These are phyloP conservation scores for Clarireedia homoeocarpa DNA, from an alignment of 2,329 filamentous ascomycete genomes.

Conservation along the genomic window DNA sequence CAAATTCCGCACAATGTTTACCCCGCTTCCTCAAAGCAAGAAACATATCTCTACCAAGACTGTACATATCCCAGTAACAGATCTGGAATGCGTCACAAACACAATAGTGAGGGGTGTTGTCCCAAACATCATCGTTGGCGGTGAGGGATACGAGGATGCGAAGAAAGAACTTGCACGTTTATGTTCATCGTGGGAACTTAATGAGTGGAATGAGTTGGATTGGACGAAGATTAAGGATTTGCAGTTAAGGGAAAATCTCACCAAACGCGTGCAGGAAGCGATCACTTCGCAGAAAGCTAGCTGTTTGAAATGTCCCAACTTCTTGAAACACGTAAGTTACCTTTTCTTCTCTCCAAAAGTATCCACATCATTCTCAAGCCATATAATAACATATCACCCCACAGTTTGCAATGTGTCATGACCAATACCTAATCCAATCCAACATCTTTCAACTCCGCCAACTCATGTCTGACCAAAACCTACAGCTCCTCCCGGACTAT, in stretches of 20 bases:
- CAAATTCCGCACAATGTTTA: conserved; percentile 59
- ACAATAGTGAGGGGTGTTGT: conserved; percentile 53
- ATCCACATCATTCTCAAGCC: background rate
- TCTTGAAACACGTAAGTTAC: conserved; percentile 73
- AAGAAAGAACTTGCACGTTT: conserved; percentile 62
- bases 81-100: conserved; percentile 78
- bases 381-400: background rate
- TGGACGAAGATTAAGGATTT: conserved; percentile 77
- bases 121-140: conserved; percentile 49
- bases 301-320: conserved; percentile 64
- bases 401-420: conserved; percentile 89
- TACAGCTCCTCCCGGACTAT: conserved; percentile 92
- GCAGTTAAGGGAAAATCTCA: conserved; percentile 69
- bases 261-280: conserved; percentile 59
- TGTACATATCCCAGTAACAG: conserved; percentile 61
- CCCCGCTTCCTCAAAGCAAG: conserved; percentile 57
- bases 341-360: background rate
- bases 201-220: conserved; percentile 77
- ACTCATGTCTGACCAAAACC: conserved; percentile 89
- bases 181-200: conserved; percentile 65
- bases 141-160: conserved; percentile 44
- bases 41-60: conserved; percentile 62
- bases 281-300: conserved; percentile 54
- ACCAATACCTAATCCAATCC: conserved; percentile 93
- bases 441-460: conserved; percentile 83